Evolutionary conservation across 2,329 filamentous ascomycete genomes (phyloP).

Genomic region (Colletotrichum musae): DNA sequence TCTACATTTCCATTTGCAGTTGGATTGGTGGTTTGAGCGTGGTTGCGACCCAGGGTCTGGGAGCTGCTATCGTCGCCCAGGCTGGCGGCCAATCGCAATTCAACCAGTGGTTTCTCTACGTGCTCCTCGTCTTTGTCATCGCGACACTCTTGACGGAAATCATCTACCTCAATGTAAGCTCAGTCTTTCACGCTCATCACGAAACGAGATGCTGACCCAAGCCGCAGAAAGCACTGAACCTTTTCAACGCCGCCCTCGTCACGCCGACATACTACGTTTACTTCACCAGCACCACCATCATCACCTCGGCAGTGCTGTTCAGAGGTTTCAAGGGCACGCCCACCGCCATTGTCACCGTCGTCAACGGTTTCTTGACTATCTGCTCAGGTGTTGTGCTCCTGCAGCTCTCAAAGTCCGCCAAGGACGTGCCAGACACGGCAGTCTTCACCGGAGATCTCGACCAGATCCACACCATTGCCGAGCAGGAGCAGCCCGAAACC

Average conservation of each 20-base stretch:
- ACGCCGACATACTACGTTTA: constrained; percentile 99
- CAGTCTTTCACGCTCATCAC: not conserved
- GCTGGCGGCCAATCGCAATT: constrained; percentile 87
- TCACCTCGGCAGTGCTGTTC: constrained; percentile 93
- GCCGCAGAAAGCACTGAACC: constrained; percentile 94
- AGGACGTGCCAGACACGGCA: constrained; percentile 94
- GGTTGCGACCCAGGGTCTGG: constrained; percentile 93
- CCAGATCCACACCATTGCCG: constrained; percentile 94
- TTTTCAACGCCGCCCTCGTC: constrained; percentile 96
- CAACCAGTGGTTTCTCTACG: constrained; percentile 97
- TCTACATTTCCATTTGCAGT: constrained; percentile 97
- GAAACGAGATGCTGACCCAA: constrained; percentile 49
- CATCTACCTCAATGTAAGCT: constrained; percentile 86
- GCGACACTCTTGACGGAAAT: constrained; percentile 93
- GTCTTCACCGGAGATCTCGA: constrained; percentile 94
- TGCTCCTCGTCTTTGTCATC: constrained; percentile 91
- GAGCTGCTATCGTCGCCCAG: constrained; percentile 91
- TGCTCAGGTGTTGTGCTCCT: constrained; percentile 93
- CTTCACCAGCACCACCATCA: constrained; percentile 95
- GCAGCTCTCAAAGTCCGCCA: constrained; percentile 97
- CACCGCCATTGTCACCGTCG: constrained; percentile 86
- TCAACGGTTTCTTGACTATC: constrained; percentile 94
- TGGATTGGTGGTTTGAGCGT: constrained; percentile 95
- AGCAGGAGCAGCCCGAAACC: constrained; percentile 95
- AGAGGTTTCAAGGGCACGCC: constrained; percentile 92